A percentile compares a stretch with the other conserved stretches of the same genome.
These are phyloP conservation scores for Coemansia sp. DNA, from an alignment of 192 early-diverging fungal genomes.

Conservation along the genomic window DNA sequence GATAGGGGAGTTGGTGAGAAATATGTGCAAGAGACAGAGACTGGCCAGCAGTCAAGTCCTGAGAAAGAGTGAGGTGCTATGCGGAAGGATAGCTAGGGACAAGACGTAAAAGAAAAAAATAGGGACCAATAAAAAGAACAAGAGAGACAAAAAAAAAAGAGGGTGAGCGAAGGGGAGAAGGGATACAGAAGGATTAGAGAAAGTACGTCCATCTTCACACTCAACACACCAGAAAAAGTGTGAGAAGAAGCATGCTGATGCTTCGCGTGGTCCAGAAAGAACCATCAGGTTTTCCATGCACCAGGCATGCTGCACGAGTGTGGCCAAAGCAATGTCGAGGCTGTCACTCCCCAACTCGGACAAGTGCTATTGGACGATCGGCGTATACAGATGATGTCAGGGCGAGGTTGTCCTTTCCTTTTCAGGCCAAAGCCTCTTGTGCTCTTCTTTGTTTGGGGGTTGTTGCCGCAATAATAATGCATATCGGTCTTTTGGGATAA, in stretches of 20 bases:
- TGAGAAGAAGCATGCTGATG: background rate
- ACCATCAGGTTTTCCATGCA: slow-evolving; percentile 1
- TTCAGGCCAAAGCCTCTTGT: background rate
- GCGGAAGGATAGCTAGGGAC: background rate
- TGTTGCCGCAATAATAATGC: background rate
- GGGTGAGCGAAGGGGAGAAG: slow-evolving; percentile 16
- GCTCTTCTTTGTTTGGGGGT: background rate
- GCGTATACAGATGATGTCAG: background rate
- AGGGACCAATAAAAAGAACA: background rate
- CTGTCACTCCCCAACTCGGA: too few relatives aligned
- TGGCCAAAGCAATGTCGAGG: background rate
- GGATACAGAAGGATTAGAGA: background rate
- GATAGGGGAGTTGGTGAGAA: background rate
- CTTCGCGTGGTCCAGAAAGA: slow-evolving; percentile 4
- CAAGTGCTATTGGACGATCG: background rate
- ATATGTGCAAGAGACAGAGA: background rate
- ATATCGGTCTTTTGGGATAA: background rate
- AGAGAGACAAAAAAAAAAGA: slow-evolving; percentile 5
- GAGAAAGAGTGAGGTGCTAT: background rate
- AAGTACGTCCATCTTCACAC: background rate
- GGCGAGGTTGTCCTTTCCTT: background rate
- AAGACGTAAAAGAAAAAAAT: background rate
- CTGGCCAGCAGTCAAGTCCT: background rate
- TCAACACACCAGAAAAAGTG: background rate
- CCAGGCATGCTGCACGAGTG: slow-evolving; percentile 1